Percentiles rank a stretch among this genome's conserved stretches.
phyloP scores from a whole-genome alignment of 495 filamentous ascomycete genomes.

The Podospora bellae-mahoneyi region DNA sequence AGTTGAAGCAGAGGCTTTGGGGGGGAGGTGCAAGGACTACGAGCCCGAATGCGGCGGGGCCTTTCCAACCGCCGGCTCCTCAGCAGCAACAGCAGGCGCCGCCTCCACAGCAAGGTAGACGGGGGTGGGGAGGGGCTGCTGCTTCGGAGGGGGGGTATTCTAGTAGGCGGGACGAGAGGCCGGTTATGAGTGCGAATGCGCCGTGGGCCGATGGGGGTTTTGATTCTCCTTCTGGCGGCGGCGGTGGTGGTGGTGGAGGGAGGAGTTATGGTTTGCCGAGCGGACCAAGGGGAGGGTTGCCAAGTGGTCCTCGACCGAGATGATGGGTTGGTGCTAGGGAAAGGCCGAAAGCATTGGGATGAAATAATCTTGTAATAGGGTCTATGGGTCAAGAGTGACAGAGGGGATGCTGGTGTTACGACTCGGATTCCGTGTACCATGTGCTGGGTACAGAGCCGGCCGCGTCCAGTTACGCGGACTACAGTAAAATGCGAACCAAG shows the following conservation, averaged over 20 bases:
- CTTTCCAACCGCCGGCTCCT: slow-evolving; percentile 41
- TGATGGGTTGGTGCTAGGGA: slow-evolving; percentile 21
- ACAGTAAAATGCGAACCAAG: neutral
- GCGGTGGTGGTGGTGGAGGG: slow-evolving; percentile 34
- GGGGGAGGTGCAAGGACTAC: slow-evolving; percentile 43
- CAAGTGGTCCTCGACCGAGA: slow-evolving; percentile 43
- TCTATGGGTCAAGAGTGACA: neutral
- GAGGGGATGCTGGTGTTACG: neutral
- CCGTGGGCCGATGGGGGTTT: slow-evolving; percentile 45
- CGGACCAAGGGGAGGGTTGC: slow-evolving; percentile 46
- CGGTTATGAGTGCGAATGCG: slow-evolving; percentile 47
- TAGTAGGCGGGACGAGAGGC: slow-evolving; percentile 36
- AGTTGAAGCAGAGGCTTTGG: slow-evolving; percentile 50
- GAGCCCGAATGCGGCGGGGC: slow-evolving; percentile 35
- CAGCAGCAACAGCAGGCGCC: slow-evolving; percentile 20
- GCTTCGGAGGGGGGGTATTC: slow-evolving; percentile 33
- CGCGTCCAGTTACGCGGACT: neutral
- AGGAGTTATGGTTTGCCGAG: slow-evolving; percentile 48
- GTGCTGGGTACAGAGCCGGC: neutral
- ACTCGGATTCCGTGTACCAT: neutral
- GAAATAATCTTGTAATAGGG: neutral
- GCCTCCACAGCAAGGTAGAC: slow-evolving; percentile 19
- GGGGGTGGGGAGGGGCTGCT: slow-evolving; percentile 29
- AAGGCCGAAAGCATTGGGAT: neutral
- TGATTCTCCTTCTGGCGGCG: slow-evolving; percentile 38